Conservation (phyloP, 352 stramenopile genomes). For the Pythium diclinum region DNA sequence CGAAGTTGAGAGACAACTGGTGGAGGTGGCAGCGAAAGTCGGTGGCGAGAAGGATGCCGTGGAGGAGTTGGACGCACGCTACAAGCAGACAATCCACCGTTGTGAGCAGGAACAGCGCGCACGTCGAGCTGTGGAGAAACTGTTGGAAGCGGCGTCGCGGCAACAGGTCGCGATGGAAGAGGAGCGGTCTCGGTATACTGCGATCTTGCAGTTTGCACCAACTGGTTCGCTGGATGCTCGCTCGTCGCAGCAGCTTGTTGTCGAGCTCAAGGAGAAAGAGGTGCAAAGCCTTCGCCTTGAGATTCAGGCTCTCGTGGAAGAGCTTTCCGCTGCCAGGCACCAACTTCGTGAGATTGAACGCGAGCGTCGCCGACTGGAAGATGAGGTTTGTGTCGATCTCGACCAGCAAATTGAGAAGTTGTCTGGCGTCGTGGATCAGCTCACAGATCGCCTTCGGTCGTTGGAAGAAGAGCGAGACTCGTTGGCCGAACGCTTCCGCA, state of each 20-base stretch:
- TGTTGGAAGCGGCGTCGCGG: conserved; percentile 28
- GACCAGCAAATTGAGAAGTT: conserved; percentile 23
- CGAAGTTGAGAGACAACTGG: conserved; percentile 26
- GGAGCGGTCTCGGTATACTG: conserved; percentile 44
- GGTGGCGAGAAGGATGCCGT: conserved; percentile 49
- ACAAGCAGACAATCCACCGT: conserved; percentile 47
- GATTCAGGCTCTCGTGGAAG: not conserved
- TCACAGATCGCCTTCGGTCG: not conserved
- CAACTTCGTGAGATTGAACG: not conserved
- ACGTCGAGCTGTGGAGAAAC: conserved; percentile 36
- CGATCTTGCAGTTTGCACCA: conserved; percentile 38
- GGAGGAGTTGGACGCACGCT: conserved; percentile 53
- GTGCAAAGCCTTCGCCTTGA: conserved; percentile 16
- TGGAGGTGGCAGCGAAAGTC: conserved; percentile 32
- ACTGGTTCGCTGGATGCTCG: conserved; percentile 30
- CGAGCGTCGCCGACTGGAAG: conserved; percentile 10
- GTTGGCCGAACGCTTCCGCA: not conserved
- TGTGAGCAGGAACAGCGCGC: conserved; percentile 53
- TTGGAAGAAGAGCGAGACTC: conserved; percentile 11
- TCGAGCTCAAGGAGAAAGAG: conserved; percentile 59
- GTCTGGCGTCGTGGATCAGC: not conserved
- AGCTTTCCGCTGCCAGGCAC: not conserved
- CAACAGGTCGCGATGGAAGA: conserved; percentile 56
- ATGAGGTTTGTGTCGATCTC: conserved; percentile 23
- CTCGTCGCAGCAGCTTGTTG: conserved; percentile 34